Conservation (phyloP, 176 grass and related monocot species). For the Thalia dealbata region DNA sequence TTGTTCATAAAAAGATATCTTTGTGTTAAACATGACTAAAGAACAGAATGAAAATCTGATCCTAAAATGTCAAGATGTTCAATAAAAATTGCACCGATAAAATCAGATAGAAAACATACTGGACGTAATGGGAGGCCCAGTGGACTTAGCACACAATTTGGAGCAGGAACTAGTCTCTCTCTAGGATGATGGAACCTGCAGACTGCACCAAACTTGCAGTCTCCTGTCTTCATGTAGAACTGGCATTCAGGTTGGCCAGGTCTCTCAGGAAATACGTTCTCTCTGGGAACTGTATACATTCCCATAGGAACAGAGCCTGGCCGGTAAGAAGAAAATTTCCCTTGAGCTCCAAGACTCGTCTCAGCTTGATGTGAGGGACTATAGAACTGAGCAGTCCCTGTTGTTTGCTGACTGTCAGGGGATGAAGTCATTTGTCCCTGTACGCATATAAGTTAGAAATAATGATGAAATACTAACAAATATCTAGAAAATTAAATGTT, state of each 20-base stretch:
- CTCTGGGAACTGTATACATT: conserved; percentile 61
- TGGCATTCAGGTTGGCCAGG: conserved; percentile 87
- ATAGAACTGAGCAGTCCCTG: conserved; percentile 40
- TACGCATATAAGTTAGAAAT: conserved; percentile 1
- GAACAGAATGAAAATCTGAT: background rate
- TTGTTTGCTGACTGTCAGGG: conserved; percentile 51
- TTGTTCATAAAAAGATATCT: background rate
- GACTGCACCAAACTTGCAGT: conserved; percentile 83
- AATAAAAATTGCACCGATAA: background rate
- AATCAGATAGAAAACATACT: conserved; percentile 34
- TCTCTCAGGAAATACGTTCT: conserved; percentile 83
- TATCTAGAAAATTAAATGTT: no score
- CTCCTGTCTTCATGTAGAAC: conserved; percentile 94
- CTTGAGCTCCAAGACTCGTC: conserved; percentile 41
- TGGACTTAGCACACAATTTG: conserved; percentile 59
- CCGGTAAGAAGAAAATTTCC: conserved; percentile 62
- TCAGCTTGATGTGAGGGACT: conserved; percentile 41
- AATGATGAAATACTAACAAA: background rate
- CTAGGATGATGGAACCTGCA: conserved; percentile 94
- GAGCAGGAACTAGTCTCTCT: conserved; percentile 57
- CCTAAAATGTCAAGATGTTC: background rate
- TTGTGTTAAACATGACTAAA: background rate
- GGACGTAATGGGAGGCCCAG: conserved; percentile 66
- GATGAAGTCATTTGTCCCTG: conserved; percentile 68
- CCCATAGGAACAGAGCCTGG: conserved; percentile 50